A percentile compares a stretch with the other conserved stretches of the same genome.
Evolutionary conservation across 805 yeast genomes (phyloP).

Genomic region (Teunomyces tritomae): DNA sequence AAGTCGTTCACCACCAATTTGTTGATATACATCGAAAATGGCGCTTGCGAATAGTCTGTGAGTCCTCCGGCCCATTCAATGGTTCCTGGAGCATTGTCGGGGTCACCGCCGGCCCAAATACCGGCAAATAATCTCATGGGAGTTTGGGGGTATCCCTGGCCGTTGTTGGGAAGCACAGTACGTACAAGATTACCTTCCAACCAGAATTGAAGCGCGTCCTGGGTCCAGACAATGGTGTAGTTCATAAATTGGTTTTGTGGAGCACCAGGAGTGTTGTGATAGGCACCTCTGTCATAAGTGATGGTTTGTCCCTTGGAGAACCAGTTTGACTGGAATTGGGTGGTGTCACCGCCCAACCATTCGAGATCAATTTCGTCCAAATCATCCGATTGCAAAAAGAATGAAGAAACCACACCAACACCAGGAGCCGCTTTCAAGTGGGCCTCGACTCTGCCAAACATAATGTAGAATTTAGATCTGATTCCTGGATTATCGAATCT

Average conservation of each 20-base stretch:
- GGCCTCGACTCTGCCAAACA: slow-evolving; percentile 85
- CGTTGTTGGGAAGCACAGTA: slow-evolving; percentile 48
- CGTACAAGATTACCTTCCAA: slow-evolving; percentile 71
- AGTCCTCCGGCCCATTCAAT: slow-evolving; percentile 82
- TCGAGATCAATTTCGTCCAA: slow-evolving; percentile 88
- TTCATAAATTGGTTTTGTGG: slow-evolving; percentile 67
- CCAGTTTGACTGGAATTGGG: slow-evolving; percentile 73
- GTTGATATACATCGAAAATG: slow-evolving; percentile 66
- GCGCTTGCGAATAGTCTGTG: slow-evolving; percentile 63
- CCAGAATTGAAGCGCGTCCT: slow-evolving; percentile 63
- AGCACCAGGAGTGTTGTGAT: slow-evolving; percentile 50
- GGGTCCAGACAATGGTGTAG: slow-evolving; percentile 83
- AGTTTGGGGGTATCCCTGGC: slow-evolving; percentile 84
- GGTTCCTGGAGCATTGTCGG: slow-evolving; percentile 61
- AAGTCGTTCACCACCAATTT: slow-evolving; percentile 64
- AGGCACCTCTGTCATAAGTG: slow-evolving; percentile 77
- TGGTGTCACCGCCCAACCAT: slow-evolving; percentile 78
- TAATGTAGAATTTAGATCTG: slow-evolving; percentile 74
- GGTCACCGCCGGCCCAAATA: slow-evolving; percentile 82
- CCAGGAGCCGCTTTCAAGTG: slow-evolving; percentile 72
- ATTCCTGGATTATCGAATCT: slow-evolving; percentile 77
- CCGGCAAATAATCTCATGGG: slow-evolving; percentile 77
- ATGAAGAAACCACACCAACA: slow-evolving; percentile 74
- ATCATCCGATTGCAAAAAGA: slow-evolving; percentile 79
- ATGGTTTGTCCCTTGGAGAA: slow-evolving; percentile 79